Conservation (phyloP, 148 eudicot genomes). For the Silene latifolia region DNA sequence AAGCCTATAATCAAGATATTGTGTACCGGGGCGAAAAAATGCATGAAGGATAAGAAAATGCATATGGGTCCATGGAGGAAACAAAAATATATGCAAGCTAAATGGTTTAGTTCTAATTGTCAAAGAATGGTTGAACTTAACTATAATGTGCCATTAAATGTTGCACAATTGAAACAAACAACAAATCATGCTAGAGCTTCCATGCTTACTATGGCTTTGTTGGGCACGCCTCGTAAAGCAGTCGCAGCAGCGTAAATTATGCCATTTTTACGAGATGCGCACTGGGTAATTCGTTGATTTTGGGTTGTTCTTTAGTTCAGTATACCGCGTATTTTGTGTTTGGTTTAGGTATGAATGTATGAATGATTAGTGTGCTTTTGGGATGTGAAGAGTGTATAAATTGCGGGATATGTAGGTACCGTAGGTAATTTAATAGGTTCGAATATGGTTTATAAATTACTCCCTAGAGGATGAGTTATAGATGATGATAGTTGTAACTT, state of each 20-base stretch:
- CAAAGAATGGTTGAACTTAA: conserved; percentile 30
- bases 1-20: conserved; percentile 53
- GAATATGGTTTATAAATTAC: too few species aligned
- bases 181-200: conserved; percentile 42
- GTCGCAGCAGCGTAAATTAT: conserved; percentile 59
- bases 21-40: conserved; percentile 74
- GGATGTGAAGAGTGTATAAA: too few species aligned
- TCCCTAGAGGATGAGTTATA: too few species aligned
- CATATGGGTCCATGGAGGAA: conserved; percentile 96
- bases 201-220: conserved; percentile 62
- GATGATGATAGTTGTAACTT: too few species aligned
- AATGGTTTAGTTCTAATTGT: conserved; percentile 60
- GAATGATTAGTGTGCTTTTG: too few species aligned
- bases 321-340: too few species aligned
- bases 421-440: too few species aligned
- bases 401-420: too few species aligned
- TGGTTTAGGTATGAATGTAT: too few species aligned
- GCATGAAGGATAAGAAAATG: conserved; percentile 91
- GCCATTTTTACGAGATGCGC: too few species aligned
- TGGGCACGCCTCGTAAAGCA: conserved; percentile 34
- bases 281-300: too few species aligned
- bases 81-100: conserved; percentile 75
- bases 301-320: too few species aligned
- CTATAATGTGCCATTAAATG: background rate
- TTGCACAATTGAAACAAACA: background rate